Evolutionary conservation across 768 basidiomycete genomes (phyloP), one percentile per base, ranked within the genome.

Genomic region (Glaciozyma antarctica): DNA sequence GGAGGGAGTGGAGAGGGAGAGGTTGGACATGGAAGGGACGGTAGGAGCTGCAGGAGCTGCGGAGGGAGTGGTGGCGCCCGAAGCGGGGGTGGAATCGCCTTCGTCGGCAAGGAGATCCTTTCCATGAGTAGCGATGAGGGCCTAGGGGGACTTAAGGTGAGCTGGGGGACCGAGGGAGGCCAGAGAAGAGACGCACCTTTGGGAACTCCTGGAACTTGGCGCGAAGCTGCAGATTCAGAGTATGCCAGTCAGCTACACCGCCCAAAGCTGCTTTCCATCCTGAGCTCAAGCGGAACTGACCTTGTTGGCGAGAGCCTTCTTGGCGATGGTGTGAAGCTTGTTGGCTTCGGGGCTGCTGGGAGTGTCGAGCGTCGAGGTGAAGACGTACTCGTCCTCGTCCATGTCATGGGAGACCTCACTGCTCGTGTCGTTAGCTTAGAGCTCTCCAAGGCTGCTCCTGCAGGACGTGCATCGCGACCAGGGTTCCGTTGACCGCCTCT

Each of bases 351-450:
- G 55, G 49, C 70, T 62, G 22, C 34, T 48, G 3, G 63, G 63
- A 21, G 63, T 51, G 13, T 62, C 47, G 59, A 72, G n/a, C 8
- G 58, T 49, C 8, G 60, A 62, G 43, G 72, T 68, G 65, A 74
- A 74, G 22, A 45, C 54, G 60, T 74, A 74, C 38, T 74, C 71
- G 59, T 72, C 71, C 49, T 72, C 72, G 55, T 72, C 73, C 71
- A 74, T 72, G 61, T 74, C 73, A 64, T 74, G 73, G 24, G 62
- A 54, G 45, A 74, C 72, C 65, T 74, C 73, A 19, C 62, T 52
- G 9, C 22, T 48, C 47, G 10, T 8, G 47, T 9, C n/a, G 24
- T 16, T n/a, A 52, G 51, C n/a, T 52, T 22, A 28, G 8, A n/a
- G 26, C 24, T 52, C 51, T 7, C 22, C 5, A 10, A 28, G 21